A percentile compares a stretch with the other conserved stretches of the same genome.
These are phyloP conservation scores for Sphagnum contortum DNA, from an alignment of 225 moss, liverwort and hornwort species.

Conservation along the genomic window DNA sequence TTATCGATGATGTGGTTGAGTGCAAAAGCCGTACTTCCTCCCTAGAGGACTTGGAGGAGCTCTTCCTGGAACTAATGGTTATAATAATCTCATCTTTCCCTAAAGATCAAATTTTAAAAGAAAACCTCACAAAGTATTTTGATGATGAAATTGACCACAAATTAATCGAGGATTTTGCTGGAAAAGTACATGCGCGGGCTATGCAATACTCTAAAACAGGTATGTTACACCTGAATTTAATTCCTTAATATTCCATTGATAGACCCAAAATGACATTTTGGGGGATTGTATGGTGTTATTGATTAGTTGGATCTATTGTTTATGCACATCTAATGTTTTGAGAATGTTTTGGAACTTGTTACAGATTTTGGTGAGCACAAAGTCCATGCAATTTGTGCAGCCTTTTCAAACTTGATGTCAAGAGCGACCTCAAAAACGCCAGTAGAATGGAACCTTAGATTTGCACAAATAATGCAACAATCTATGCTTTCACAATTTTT, in stretches of 20 bases:
- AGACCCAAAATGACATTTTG: too few species aligned
- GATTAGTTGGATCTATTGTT: too few species aligned
- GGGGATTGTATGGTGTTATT: too few species aligned
- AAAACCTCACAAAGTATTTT: background rate
- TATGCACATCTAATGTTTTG: too few species aligned
- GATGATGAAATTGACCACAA: too few species aligned
- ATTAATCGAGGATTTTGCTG: too few species aligned
- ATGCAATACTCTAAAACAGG: too few species aligned
- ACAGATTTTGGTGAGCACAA: background rate
- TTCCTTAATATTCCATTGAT: too few species aligned
- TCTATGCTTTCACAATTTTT: conserved; percentile 4
- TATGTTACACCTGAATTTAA: too few species aligned
- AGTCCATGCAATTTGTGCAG: background rate
- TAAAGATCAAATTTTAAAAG: conserved; percentile 4
- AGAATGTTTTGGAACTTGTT: background rate
- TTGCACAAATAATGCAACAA: conserved; percentile 4
- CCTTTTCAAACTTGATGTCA: conserved; percentile 7
- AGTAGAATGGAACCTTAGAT: conserved; percentile 6
- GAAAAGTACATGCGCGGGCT: too few species aligned
- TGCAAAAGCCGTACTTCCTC: background rate
- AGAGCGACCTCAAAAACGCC: conserved; percentile 2
- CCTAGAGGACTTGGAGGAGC: background rate
- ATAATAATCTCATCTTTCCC: conserved; percentile 8
- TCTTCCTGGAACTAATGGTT: conserved; percentile 1
- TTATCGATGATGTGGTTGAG: conserved; percentile 10